Conservation (phyloP, 1,284 basidiomycete species). For the Apiotrichum veenhuisii region DNA sequence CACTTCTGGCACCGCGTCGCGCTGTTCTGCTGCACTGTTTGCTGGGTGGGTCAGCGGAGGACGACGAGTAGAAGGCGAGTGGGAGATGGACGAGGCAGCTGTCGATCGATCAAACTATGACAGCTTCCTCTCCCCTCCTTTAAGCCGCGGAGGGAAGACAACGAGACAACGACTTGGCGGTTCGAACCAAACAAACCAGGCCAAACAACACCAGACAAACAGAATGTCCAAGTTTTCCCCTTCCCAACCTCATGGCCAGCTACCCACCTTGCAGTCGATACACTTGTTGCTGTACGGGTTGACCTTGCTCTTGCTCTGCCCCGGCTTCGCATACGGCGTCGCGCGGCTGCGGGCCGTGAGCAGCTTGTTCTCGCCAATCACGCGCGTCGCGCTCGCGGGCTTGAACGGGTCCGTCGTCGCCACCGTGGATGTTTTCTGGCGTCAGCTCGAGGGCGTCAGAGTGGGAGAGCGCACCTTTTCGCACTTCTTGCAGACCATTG, state of each 20-base stretch:
- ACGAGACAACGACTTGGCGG: too few species aligned
- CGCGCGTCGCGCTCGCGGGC: constrained; percentile 34
- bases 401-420: constrained; percentile 45
- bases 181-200: too few species aligned
- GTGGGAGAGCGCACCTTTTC: constrained; percentile 41
- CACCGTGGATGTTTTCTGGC: constrained; percentile 45
- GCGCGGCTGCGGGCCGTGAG: constrained; percentile 39
- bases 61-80: not conserved
- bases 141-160: too few species aligned
- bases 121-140: not conserved
- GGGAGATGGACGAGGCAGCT: not conserved
- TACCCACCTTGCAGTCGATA: constrained; percentile 47
- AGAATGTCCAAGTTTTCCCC: not conserved
- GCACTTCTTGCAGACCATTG: constrained; percentile 52
- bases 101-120: too few species aligned
- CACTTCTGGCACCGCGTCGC: constrained; percentile 50
- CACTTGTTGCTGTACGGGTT: constrained; percentile 49
- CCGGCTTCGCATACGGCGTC: constrained; percentile 39
- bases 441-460: not conserved
- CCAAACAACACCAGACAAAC: not conserved
- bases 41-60: constrained; percentile 16
- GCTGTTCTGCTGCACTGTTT: constrained; percentile 41
- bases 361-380: constrained; percentile 51
- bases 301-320: constrained; percentile 28
- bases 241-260: not conserved